Conservation (phyloP, 139 green algal genomes). For the Tetradesmus obliquus region DNA sequence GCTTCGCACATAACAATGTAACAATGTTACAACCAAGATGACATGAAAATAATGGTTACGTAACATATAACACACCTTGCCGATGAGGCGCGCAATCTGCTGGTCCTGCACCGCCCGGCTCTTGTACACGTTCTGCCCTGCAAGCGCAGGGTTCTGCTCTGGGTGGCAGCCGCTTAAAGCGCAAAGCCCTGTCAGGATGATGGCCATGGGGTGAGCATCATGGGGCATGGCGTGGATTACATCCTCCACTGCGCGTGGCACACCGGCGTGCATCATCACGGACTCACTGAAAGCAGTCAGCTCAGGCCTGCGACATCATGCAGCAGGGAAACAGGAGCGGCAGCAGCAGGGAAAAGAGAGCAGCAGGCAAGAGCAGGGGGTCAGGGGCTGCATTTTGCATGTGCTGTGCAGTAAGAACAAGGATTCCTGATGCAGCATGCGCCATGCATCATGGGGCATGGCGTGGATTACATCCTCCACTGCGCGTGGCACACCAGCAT, state of each 20-base stretch:
- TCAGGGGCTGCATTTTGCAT: too few relatives aligned
- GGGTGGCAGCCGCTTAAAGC: constrained; percentile 54
- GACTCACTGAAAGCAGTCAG: constrained; percentile 79
- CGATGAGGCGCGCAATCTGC: constrained; percentile 95
- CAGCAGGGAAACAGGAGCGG: neutral
- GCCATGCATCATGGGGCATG: constrained; percentile 92
- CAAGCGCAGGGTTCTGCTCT: constrained; percentile 93
- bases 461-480: constrained; percentile 83
- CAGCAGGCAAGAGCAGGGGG: too few relatives aligned
- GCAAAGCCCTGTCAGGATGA: constrained; percentile 75
- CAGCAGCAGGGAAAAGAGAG: too few relatives aligned
- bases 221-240: constrained; percentile 88
- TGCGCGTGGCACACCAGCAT: constrained; percentile 83
- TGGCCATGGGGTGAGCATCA: constrained; percentile 95
- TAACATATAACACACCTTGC: constrained; percentile 69
- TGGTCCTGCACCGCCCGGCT: constrained; percentile 92
- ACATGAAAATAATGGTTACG: too few relatives aligned
- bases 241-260: constrained; percentile 84
- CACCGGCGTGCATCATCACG: constrained; percentile 87
- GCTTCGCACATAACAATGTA: constrained; percentile 41
- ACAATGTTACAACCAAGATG: neutral
- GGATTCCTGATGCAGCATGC: too few relatives aligned
- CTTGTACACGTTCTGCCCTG: constrained; percentile 92
- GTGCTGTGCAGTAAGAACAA: too few relatives aligned
- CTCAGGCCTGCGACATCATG: constrained; percentile 25